Base-by-base conservation (phyloP, 257 asterid species). In the Ilex asprella region DNA sequence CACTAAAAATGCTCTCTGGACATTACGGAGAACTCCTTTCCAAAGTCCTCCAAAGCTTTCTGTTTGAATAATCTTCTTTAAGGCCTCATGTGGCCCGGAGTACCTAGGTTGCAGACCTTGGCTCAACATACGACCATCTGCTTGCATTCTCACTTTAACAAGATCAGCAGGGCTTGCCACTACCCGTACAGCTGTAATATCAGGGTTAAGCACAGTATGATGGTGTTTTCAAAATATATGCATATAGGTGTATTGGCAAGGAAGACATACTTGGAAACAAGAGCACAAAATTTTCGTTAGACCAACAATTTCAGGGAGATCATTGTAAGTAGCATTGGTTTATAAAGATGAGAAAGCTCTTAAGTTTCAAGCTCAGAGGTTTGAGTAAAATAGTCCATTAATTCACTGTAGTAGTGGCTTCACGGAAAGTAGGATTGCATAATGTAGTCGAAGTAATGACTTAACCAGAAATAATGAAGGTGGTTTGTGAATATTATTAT, bases 101-200 rank as follows among this genome's bases (percentile, higher is more conserved):
- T 86, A 91, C 59, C 89, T 75, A 60, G 88, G 85, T 27, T 73
- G 82, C 59, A 64, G 69, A 66, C 85, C 89, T 59, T 70, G 86
- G 59, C 71, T 74, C 49, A 55, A 75, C 81, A 74, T 50, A 53
- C 73, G 81, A 39, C 84, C 71, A 57, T 84, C 95, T 30, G 95
- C 98, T 77, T 91, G 94, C 95, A 91, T 86, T 73, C 98, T 84
- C 71, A 88, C 95, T 69, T 88, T 91, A 75, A 91, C 72, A 58
- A 91, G 95, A 66, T 91, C 98, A 55, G 94, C 96, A 31, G 95
- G 98, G 79, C 98, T 91, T 21, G 95, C 89, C 69, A 91, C 84
- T 51, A 87, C 73, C 97, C 87, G 41, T 35, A 35, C 41, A 35
- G 41, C 41, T 35, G 80, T 59, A 62, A 75, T 76, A 75, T 29